Evolutionary conservation across 2,329 filamentous ascomycete species (phyloP), one percentile per base, ranked within the genome.

Genomic region (Lachnellula arida): DNA sequence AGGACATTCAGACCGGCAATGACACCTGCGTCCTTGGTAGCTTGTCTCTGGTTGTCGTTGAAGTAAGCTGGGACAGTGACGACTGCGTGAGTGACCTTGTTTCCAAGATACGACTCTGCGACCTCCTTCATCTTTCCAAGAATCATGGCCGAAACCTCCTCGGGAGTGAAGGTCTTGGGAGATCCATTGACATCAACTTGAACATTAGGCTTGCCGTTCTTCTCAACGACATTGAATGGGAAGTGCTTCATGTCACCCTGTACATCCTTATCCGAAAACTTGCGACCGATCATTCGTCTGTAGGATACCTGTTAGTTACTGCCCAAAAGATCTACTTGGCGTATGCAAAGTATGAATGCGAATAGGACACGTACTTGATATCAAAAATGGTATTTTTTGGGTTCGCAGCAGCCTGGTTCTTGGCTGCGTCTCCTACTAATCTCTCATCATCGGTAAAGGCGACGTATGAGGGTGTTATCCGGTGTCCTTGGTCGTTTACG

Each of bases 201-300:
- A 71, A 99, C 86, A 65, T 86, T 78, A 63, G 94, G 94, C 81
- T 97, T 96, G 73, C 86, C 91, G 75, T 88, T 85, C 81, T 94
- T 92, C 81, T 88, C 82, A 71, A 91, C 72, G 60, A 99, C 89
- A 79, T 90, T 91, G 88, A 93, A 99, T 70, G 94, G 93, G 84
- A 96, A 97, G 81, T 97, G 89, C 89, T 99, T 97, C 72, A 94
- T 83, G 72, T 99, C 94, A 72, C 80, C 82, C 79, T 97, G 92
- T 65, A 97, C 87, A 63, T 95, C 89, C 79, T 87, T 89, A 73
- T 94, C 89, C 50, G 78, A 76, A 74, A 81, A 92, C 77, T 92
- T 94, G 74, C 88, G 88, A 70, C 89, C 89, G 71, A 94, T 92
- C 69, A 94, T 76, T 72, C 89, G 89, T 79, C 88, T 91, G 62